Base-by-base conservation (phyloP, 305 asterid species). In the Fraxinus nigra region DNA sequence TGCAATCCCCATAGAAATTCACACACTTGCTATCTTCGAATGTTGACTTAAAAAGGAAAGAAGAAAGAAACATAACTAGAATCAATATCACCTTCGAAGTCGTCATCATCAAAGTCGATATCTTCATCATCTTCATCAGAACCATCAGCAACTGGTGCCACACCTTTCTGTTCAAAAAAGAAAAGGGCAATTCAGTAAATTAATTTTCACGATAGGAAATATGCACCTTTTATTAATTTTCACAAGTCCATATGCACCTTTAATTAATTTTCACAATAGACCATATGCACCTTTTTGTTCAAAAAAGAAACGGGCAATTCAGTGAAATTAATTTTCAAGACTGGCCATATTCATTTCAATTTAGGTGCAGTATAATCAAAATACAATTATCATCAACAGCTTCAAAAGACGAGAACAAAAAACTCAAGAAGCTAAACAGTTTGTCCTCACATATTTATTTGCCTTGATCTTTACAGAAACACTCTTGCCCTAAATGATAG, bases 41-140 rank as follows among this genome's bases (percentile, higher is more conserved):
- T 11, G 40, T 32, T 70, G 43, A 30, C 75, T 16, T 70, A 28
- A 70, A 3, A 79, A 59, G 33, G 43, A 30, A 54, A 51, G 70
- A 84, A 77, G 74, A 54, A 75, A 48, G 13, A 80, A 78, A 46
- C 43, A 24, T 61, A n/a, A 81, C 43, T 13, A 82, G 59, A 83
- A 67, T 35, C 51, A 81, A 33, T 16, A 61, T 54, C 48, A 93
- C 98, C 98, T 86, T 93, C 99, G 40, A 94, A 93, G 85, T 96
- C 95, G 1, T 90, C 98, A 14, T 94, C 98, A 40, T 95, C 98
- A 46, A 96, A 91, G 86, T 96, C 99, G 80, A 96, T 89, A 78
- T 91, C 97, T 76, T 95, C 98, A 74, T 87, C 97, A 0, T 88
- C 94, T 82, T 88, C 99, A 43, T 94, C 98, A 61, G 92, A 89